These are phyloP conservation scores for Colletotrichum orbiculare DNA, from an alignment of 2,329 filamentous ascomycete species.

Conservation along the genomic window DNA sequence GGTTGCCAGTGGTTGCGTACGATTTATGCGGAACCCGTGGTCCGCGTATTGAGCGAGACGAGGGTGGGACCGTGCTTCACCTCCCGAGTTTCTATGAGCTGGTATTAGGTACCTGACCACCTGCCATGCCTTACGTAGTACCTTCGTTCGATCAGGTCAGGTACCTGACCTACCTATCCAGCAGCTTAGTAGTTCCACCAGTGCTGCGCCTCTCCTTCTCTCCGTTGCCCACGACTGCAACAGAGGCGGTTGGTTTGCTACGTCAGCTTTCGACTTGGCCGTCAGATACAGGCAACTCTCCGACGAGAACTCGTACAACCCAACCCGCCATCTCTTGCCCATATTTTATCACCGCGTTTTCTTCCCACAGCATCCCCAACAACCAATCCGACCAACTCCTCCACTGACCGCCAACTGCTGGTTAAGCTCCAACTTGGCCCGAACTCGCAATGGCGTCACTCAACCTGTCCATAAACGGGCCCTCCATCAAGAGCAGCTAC, in stretches of 20 bases:
- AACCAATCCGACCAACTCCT: slow-evolving; percentile 2
- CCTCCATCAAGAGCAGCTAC: slow-evolving; percentile 87
- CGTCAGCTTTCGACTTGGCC: slow-evolving; percentile 36
- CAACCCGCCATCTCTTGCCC: slow-evolving; percentile 21
- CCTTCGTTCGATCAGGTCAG: too few species aligned
- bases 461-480: slow-evolving; percentile 82
- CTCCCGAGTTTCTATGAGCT: slow-evolving; percentile 14
- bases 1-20: too few species aligned
- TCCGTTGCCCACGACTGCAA: slow-evolving; percentile 32
- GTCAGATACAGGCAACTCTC: slow-evolving; percentile 33
- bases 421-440: slow-evolving; percentile 37
- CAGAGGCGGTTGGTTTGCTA: slow-evolving; percentile 35
- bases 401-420: slow-evolving; percentile 32
- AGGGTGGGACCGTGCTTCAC: slow-evolving; percentile 36
- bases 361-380: neutral
- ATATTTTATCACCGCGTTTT: neutral
- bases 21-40: slow-evolving; percentile 23
- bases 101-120: too few species aligned
- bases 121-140: too few species aligned
- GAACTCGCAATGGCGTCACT: slow-evolving; percentile 76
- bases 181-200: slow-evolving; percentile 33
- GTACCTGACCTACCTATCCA: too few species aligned
- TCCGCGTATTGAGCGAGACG: slow-evolving; percentile 27
- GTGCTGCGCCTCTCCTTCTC: slow-evolving; percentile 35
- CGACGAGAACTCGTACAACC: slow-evolving; percentile 30